phyloP scores from a whole-genome alignment of 306 rosid species.

The Argentina anserina region DNA sequence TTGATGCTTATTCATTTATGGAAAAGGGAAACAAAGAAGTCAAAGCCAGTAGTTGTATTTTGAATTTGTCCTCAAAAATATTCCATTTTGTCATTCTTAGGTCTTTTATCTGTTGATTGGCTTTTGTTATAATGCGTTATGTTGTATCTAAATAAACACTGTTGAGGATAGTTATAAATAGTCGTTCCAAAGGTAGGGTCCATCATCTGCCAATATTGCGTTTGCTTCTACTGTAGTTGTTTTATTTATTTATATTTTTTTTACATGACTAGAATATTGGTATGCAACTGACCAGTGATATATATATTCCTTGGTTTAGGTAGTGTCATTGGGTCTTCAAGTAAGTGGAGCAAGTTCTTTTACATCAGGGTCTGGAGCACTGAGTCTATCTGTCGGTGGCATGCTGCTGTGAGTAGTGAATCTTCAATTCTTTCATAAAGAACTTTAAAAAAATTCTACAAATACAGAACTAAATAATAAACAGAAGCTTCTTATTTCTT shows the following conservation, averaged over 20 bases:
- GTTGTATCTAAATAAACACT: background rate
- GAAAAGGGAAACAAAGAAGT: background rate
- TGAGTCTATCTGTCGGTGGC: slow-evolving; percentile 76
- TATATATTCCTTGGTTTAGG: slow-evolving; percentile 46
- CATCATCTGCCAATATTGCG: slow-evolving; percentile 4
- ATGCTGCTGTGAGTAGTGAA: slow-evolving; percentile 53
- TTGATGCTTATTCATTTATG: background rate
- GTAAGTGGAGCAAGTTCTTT: slow-evolving; percentile 59
- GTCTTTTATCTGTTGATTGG: background rate
- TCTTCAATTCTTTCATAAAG: too few relatives aligned
- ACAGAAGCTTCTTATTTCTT: too few relatives aligned
- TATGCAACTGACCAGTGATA: slow-evolving; percentile 21
- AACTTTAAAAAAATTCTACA: too few relatives aligned
- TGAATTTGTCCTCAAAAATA: background rate
- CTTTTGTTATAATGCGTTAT: background rate
- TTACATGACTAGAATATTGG: background rate
- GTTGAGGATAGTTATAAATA: background rate
- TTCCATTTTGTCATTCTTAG: background rate
- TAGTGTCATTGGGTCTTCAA: slow-evolving; percentile 59
- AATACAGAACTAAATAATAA: too few relatives aligned
- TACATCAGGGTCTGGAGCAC: slow-evolving; percentile 45
- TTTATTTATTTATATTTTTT: background rate
- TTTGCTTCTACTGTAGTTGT: background rate
- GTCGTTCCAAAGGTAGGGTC: background rate
- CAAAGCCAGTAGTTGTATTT: background rate